Evolutionary conservation across 1,139 yeast genomes (phyloP), one percentile per base, ranked within the genome.

Genomic region (Protomyces gravidus): DNA sequence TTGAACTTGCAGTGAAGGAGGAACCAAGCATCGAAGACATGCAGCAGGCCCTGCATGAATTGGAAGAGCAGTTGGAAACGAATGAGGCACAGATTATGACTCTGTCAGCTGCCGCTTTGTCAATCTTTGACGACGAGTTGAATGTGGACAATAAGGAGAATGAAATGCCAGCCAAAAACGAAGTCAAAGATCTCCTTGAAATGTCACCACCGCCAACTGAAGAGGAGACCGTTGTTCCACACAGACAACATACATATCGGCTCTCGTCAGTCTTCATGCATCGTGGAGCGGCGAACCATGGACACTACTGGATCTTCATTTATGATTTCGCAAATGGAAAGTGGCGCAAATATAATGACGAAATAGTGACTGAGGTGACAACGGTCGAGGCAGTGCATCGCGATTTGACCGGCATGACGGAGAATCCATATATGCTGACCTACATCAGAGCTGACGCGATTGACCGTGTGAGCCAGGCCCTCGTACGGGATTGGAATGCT

Each of bases 301-400:
- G 98, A 2, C 98, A 92, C 72, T 92, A 92, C 70, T 92, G 97
- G 97, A 81, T 90, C 15, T 92, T 90, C 70, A 90, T 92, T 63
- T 82, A 81, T 64, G 97, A 92, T 70, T 82, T 84, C 11, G 78
- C 78, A 64, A 76, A 78, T 17, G 80, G 80, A 50, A 75, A 86
- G 33, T 92, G 83, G 80, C 77, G 97, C 63, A 90, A 88, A 75
- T 92, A 92, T 71, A 92, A 92, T 68, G 98, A 92, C 73, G 97
- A 92, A 68, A 78, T 80, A 13, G 95, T 92, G 19, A 83, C 89
- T 0, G 95, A 86, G 66, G 96, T 87, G 0, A 79, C 84, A 0
- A 77, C 77, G 5, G 77, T 80, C 6, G 96, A 89, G 70, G 42
- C 42, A 23, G 95, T 90, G 5, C 79, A 84, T 19, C 25, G 49